These are phyloP conservation scores for Colletotrichum cordylinicola DNA, from an alignment of 2,329 filamentous ascomycete species.

Conservation along the genomic window DNA sequence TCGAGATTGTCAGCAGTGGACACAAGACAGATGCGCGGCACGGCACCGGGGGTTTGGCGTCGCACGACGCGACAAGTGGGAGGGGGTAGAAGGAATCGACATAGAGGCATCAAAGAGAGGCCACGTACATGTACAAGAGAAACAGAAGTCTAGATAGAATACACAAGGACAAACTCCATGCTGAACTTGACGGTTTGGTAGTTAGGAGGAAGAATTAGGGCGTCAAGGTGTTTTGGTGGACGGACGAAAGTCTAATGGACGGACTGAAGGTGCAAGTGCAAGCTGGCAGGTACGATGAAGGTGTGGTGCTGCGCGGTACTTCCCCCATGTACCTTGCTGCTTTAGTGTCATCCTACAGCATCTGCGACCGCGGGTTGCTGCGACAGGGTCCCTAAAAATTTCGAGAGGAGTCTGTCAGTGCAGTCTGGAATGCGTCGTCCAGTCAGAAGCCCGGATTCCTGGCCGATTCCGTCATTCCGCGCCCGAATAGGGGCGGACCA, in stretches of 20 bases:
- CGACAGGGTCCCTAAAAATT: neutral
- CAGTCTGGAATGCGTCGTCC: conserved; percentile 6
- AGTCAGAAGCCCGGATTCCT: neutral
- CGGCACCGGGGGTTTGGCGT: conserved; percentile 2
- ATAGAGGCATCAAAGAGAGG: neutral
- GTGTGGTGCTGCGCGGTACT: neutral
- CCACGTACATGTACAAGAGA: conserved; percentile 21
- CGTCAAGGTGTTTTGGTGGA: conserved; percentile 5
- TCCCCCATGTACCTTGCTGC: neutral
- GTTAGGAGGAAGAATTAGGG: conserved; percentile 5
- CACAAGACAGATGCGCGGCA: neutral
- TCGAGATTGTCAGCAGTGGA: conserved; percentile 31
- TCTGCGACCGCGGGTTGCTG: neutral
- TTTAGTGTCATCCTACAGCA: neutral
- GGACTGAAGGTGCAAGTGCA: conserved; percentile 13
- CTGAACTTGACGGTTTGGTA: conserved; percentile 4
- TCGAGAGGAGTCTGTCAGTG: conserved; percentile 4
- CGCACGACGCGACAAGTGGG: conserved; percentile 9
- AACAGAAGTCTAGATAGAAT: conserved; percentile 17
- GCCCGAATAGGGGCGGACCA: conserved; percentile 1
- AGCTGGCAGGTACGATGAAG: conserved; percentile 22
- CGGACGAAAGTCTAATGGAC: conserved; percentile 10
- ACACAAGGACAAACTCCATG: conserved; percentile 15
- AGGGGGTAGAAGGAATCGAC: neutral
- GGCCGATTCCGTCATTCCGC: conserved; percentile 23